Base-by-base conservation (phyloP, 2,329 filamentous ascomycete species). In the Ophiostoma piceae region DNA sequence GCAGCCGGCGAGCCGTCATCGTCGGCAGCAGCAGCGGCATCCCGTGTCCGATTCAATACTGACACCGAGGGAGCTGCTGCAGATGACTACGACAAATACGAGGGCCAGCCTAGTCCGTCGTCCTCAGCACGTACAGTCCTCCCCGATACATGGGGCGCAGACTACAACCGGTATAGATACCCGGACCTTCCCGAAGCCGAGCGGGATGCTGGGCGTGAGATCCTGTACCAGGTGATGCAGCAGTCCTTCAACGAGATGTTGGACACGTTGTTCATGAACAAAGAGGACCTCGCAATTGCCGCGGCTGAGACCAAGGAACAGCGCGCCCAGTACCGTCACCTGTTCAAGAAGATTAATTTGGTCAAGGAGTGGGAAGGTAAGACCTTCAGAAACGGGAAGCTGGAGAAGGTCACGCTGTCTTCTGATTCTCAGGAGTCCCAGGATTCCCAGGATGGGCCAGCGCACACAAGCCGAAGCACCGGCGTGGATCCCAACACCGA, bases 231-330 rank as follows among this genome's bases (percentile, higher is more conserved):
- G 77, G 88, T 96, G 41, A 93, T 92, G 0, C 93, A 97, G 78
- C 91, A 97, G 78, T 91, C 92, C 0, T 92, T 97, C 80, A 97
- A 98, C 76, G 93, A 98, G 79, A 82, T 98, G 1, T 85, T 99
- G 0, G 92, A 98, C 76, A 85, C 88, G 1, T 83, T 99, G 0
- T 99, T 99, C 81, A 90, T 90, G 74, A 83, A 85, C 4, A 90
- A 90, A 73, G 94, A 98, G 78, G 89, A 94, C 73, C 78, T 92
- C 22, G 89, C 92, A 1, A 80, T 95, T 71, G 84, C 87, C 69
- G 89, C 88, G 12, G 85, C 86, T 9, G 83, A 85, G 67, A 92
- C 90, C 0, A 86, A 85, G 72, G 80, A 81, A 11, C 82, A 87
- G 70, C 87, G 92, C 54, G 82, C 88, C 68, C 84, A 82, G 72